These are phyloP conservation scores for Ustilago sp. DNA, from an alignment of 1,284 basidiomycete genomes.

Conservation along the genomic window DNA sequence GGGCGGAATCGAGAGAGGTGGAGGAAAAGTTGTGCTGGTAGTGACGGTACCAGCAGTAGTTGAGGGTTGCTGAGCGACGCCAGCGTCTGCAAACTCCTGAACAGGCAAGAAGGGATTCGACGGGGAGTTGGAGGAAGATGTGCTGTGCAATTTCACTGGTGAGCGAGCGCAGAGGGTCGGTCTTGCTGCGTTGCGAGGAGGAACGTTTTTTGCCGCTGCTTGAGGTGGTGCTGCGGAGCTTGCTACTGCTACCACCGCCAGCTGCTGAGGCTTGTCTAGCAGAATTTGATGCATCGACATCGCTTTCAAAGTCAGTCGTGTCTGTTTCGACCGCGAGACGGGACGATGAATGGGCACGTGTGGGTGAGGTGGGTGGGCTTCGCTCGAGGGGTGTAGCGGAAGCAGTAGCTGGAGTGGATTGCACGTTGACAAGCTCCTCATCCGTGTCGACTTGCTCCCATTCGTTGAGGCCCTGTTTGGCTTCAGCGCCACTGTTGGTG, in stretches of 20 bases:
- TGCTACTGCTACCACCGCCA: background rate
- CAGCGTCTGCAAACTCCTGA: slow-evolving; percentile 58
- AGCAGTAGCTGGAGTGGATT: slow-evolving; percentile 41
- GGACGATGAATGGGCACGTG: slow-evolving; percentile 28
- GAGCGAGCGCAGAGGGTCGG: slow-evolving; percentile 57
- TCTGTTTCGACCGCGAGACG: slow-evolving; percentile 45
- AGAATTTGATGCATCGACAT: slow-evolving; percentile 15
- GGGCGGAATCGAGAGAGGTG: slow-evolving; percentile 28
- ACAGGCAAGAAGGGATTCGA: slow-evolving; percentile 47
- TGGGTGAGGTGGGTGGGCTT: slow-evolving; percentile 46
- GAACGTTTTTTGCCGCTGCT: slow-evolving; percentile 12
- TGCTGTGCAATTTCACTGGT: slow-evolving; percentile 62
- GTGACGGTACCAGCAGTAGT: slow-evolving; percentile 62
- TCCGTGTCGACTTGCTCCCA: slow-evolving; percentile 59
- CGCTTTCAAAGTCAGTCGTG: slow-evolving; percentile 47
- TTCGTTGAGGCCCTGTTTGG: slow-evolving; percentile 47
- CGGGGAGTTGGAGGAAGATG: slow-evolving; percentile 62
- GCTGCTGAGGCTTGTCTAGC: background rate
- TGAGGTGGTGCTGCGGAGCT: slow-evolving; percentile 19
- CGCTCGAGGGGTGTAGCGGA: slow-evolving; percentile 47
- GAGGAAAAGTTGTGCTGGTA: slow-evolving; percentile 38
- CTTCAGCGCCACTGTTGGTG: slow-evolving; percentile 4
- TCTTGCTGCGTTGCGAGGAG: slow-evolving; percentile 42
- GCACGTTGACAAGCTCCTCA: slow-evolving; percentile 52
- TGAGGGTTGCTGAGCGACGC: slow-evolving; percentile 62